phyloP scores from a whole-genome alignment of 2,329 filamentous ascomycete species.

The Verticillium nonalfalfae region DNA sequence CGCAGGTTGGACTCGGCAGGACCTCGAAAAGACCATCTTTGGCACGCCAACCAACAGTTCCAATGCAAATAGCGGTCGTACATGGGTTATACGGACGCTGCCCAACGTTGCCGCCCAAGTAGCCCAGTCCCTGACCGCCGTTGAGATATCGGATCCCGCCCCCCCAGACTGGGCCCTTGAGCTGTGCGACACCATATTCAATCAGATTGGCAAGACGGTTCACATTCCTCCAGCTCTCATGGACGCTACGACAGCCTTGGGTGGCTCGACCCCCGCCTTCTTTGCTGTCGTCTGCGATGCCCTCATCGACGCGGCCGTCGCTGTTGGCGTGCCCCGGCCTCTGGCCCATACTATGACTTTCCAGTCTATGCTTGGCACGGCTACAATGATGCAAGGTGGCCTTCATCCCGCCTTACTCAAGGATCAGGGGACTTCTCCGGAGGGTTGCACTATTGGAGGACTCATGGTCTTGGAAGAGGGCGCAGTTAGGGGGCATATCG shows the following conservation, averaged over 20 bases:
- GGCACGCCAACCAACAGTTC: conserved; percentile 12
- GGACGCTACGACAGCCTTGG: conserved; percentile 52
- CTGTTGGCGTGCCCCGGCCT: conserved; percentile 50
- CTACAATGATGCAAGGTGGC: conserved; percentile 42
- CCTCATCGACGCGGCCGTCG: conserved; percentile 52
- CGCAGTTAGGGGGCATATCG: conserved; percentile 36
- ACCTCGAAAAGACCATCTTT: conserved; percentile 29
- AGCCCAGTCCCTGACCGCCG: conserved; percentile 22
- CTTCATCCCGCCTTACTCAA: conserved; percentile 50
- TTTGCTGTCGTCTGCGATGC: conserved; percentile 52
- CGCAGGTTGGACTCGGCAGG: conserved; percentile 38
- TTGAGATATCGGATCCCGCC: conserved; percentile 18
- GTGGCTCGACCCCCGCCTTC: conserved; percentile 55
- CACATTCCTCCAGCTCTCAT: conserved; percentile 43
- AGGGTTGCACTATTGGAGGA: conserved; percentile 54
- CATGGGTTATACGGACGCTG: conserved; percentile 22
- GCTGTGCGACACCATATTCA: conserved; percentile 40
- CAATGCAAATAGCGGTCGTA: conserved; percentile 10
- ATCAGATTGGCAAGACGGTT: conserved; percentile 44
- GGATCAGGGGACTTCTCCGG: conserved; percentile 53
- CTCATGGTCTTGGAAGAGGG: conserved; percentile 54
- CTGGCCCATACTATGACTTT: conserved; percentile 53
- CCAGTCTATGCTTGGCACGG: conserved; percentile 52
- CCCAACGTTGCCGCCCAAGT: conserved; percentile 28
- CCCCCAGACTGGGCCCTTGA: conserved; percentile 14